Conservation (phyloP, 140 eudicot genomes). For the Erigeron philadelphicus region DNA sequence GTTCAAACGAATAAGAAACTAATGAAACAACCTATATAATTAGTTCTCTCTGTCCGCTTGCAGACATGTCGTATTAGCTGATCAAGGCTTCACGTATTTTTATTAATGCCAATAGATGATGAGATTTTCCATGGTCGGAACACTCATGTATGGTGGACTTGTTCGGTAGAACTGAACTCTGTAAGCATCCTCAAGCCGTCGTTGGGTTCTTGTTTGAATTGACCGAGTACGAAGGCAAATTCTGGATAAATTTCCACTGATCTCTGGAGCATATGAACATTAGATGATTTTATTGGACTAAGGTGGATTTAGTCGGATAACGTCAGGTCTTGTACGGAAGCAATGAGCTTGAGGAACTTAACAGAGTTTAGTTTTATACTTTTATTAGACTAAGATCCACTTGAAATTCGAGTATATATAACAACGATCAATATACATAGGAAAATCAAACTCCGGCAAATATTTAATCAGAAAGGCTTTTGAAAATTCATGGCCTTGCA, state of each 20-base stretch:
- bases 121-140: conserved; percentile 35
- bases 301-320: conserved; percentile 53
- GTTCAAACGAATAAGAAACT: conserved; percentile 33
- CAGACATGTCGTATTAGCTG: conserved; percentile 49
- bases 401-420: too few relatives aligned
- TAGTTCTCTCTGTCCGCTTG: conserved; percentile 51
- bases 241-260: conserved; percentile 28
- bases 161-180: too few relatives aligned
- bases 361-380: neutral
- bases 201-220: too few relatives aligned
- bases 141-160: conserved; percentile 54
- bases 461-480: too few relatives aligned
- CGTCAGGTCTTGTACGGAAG: conserved; percentile 42
- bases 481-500: too few relatives aligned
- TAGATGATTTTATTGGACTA: too few relatives aligned
- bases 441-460: too few relatives aligned
- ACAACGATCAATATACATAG: too few relatives aligned
- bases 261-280: too few relatives aligned
- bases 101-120: conserved; percentile 30
- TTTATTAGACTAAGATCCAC: neutral
- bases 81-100: conserved; percentile 22
- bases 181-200: too few relatives aligned
- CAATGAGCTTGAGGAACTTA: conserved; percentile 15
- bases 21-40: conserved; percentile 46
- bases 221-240: conserved; percentile 13